Evolutionary conservation across 2,329 filamentous ascomycete species (phyloP).

Genomic region (Xylaria sp.): DNA sequence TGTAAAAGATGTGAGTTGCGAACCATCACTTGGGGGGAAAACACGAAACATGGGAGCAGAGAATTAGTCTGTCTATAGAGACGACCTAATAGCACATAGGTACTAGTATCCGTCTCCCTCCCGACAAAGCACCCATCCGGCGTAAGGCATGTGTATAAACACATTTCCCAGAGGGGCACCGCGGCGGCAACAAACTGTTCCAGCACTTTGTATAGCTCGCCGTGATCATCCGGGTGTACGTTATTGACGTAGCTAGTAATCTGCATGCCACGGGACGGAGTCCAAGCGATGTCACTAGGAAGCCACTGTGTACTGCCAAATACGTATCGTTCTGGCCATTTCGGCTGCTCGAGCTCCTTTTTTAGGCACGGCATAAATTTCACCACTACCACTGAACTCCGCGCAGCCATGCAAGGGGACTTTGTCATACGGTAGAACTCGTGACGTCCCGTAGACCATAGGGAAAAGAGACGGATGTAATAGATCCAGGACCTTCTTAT

Average conservation of each 20-base stretch:
- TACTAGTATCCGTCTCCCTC: too few relatives aligned
- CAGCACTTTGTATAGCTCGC: conserved; percentile 47
- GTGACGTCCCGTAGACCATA: conserved; percentile 57
- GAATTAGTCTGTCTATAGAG: neutral
- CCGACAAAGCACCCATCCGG: too few relatives aligned
- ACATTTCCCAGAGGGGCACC: conserved; percentile 53
- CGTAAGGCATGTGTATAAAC: conserved; percentile 19
- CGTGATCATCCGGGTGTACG: conserved; percentile 51
- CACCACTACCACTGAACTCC: conserved; percentile 38
- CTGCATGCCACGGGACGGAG: conserved; percentile 42
- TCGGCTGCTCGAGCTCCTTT: neutral
- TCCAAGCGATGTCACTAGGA: conserved; percentile 55
- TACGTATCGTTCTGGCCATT: neutral
- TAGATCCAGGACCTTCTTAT: conserved; percentile 63
- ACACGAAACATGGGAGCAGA: neutral
- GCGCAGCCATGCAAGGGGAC: conserved; percentile 43
- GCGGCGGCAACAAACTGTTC: conserved; percentile 49
- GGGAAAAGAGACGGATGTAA: conserved; percentile 70
- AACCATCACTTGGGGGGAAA: neutral
- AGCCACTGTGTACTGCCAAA: conserved; percentile 52
- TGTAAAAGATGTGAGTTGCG: neutral
- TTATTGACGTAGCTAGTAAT: conserved; percentile 62
- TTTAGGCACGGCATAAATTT: conserved; percentile 26
- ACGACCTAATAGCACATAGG: neutral
- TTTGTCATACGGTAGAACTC: conserved; percentile 46